Base-by-base conservation (phyloP, 352 stramenopile species). In the Blastocystis sp. region DNA sequence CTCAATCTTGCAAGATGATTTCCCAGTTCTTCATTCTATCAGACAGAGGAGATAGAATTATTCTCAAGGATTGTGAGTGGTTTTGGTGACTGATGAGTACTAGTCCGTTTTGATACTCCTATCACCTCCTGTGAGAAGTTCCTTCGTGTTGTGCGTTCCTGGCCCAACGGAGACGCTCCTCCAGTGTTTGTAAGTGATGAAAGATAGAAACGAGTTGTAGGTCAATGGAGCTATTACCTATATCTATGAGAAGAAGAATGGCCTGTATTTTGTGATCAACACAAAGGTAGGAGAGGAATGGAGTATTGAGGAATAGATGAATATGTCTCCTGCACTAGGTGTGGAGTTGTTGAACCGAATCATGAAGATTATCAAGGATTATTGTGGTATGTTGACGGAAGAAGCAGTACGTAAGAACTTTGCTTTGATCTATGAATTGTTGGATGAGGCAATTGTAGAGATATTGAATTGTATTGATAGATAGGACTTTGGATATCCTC, bases 371-470 rank as follows among this genome's bases (percentile, higher is more conserved):
- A 98, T 98, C 89, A 98, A 98, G 91, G 96, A 99, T 91, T 99
- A 99, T 90, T 99, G 96, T 90, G 96, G 96, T 35, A 95, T 97
- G 43, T 90, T 99, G 27, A 98, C 93, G 39, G 96, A 97, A 88
- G 95, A 99, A 90, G 95, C 95, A n/a, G 95, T 99, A 88, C 93
- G 96, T 54, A 98, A 98, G 92, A 99, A 99, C 90, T 98, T 99
- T 88, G 97, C 98, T 87, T 89, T 99, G 54, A 94, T 97, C 87
- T 99, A 99, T 89, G 96, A 99, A 90, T 91, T 99, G 57, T 91
- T 99, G 56, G 96, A 99, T 90, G 96, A 99, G 90, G 85, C 89
- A 19, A 57, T 90, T n/a, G 51, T 85, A 7, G n/a, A 21, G 6
- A 5, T 69, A 7, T 42, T 7, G 7, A 96, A 96, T 85, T 89